Percentiles rank a stretch among this genome's conserved stretches.
These are phyloP conservation scores for Boletus vinaceobasis DNA, from an alignment of 768 basidiomycete species.

Conservation along the genomic window DNA sequence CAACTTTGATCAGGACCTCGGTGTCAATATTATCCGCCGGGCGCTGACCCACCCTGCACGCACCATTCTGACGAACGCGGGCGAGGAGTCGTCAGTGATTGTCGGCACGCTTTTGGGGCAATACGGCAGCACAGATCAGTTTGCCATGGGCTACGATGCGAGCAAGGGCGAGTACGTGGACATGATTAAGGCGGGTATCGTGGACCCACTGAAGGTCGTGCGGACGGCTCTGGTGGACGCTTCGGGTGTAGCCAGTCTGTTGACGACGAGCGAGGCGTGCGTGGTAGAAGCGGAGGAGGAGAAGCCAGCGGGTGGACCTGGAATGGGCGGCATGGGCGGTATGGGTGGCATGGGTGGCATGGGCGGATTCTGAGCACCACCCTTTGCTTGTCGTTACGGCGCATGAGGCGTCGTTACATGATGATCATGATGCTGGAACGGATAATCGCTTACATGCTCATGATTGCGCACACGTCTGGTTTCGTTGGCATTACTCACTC, in stretches of 20 bases:
- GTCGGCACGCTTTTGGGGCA: constrained; percentile 77
- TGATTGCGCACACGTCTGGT: neutral
- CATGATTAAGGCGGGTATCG: constrained; percentile 92
- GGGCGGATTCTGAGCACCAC: constrained; percentile 42
- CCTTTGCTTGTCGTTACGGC: neutral
- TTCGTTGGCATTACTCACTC: neutral
- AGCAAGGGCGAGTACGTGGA: constrained; percentile 89
- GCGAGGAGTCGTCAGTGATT: constrained; percentile 91
- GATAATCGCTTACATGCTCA: constrained; percentile 9
- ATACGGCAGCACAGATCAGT: constrained; percentile 73
- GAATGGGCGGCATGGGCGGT: constrained; percentile 59
- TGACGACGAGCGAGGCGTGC: constrained; percentile 91
- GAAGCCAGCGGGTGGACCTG: constrained; percentile 51
- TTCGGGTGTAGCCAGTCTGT: constrained; percentile 84
- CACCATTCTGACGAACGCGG: constrained; percentile 90
- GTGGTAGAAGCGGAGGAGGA: constrained; percentile 90
- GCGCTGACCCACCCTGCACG: constrained; percentile 82
- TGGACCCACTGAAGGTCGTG: constrained; percentile 96
- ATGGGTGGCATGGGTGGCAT: constrained; percentile 44
- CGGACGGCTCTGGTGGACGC: constrained; percentile 91
- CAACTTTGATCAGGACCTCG: constrained; percentile 98
- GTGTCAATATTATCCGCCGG: constrained; percentile 86
- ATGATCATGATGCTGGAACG: constrained; percentile 2
- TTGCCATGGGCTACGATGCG: constrained; percentile 87
- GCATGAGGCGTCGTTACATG: neutral